Base-by-base conservation (phyloP, 2,329 filamentous ascomycete genomes). In the Exophiala sp. region DNA sequence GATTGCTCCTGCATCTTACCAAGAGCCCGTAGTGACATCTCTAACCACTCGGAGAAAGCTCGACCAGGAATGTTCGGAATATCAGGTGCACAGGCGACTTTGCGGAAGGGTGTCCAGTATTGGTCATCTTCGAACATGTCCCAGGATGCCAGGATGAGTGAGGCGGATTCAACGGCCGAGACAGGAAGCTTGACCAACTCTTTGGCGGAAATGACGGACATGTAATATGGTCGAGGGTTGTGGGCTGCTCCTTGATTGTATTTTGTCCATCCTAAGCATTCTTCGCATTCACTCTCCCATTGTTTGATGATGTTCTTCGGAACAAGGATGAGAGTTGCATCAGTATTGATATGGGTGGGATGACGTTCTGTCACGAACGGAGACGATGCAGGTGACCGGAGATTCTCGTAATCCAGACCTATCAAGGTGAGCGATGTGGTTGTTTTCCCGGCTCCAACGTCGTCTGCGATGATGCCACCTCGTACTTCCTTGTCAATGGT, bases 361-460 rank as follows among this genome's bases (percentile, higher is more conserved):
- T 35, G 27, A 16, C 27, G 22, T 21, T 42, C 22, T 18, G 22
- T 8, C 11, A 22, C 41, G 40, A 42, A 42, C 21, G 40, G 32
- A n/a, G 13, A n/a, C 14, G 14, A 19, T 19, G 34, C 3, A 22
- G 19, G 14, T 24, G 19, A 11, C 32, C 11, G n/a, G 39, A 10
- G 37, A 27, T 18, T 24, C 22, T 66, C 59, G 32, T 48, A 45
- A 30, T 52, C 62, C 62, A 27, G 56, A 29, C 78, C 69, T 23
- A 83, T 73, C 7, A 85, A 64, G 1, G 72, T 80, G 10, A 85
- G 68, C 1, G 74, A 75, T 0, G 77, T 75, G 1, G 80, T 75
- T 0, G 82, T 86, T 59, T 86, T 86, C 0, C 83, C 83, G 60
- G 82, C 85, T 0, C 79, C 81, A 27, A 83, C 80, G 38, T 79